Percentiles rank a stretch among this genome's conserved stretches.
These are phyloP conservation scores for Cordyceps farinosa DNA, from an alignment of 2,329 filamentous ascomycete species.

Conservation along the genomic window DNA sequence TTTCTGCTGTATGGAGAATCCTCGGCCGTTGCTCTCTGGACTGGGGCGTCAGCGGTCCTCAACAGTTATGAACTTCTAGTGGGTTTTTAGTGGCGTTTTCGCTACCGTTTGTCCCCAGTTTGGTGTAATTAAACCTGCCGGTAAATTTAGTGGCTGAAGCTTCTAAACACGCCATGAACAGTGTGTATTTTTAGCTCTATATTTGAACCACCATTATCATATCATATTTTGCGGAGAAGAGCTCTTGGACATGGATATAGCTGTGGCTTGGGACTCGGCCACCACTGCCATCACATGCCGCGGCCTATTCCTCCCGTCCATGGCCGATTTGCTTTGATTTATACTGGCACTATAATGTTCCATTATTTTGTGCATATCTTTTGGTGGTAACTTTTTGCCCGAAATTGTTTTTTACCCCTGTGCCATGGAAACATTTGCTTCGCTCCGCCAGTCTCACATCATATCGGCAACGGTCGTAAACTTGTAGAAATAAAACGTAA, in stretches of 20 bases:
- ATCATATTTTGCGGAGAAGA: background rate
- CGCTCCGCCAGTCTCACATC: background rate
- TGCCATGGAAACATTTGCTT: background rate
- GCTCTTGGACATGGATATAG: background rate
- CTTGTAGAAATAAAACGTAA: background rate
- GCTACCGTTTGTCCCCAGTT: too few species aligned
- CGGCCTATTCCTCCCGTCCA: too few species aligned
- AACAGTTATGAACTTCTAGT: background rate
- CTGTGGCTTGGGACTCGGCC: background rate
- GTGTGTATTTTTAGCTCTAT: background rate
- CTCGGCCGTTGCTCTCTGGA: background rate
- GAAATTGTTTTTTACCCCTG: background rate
- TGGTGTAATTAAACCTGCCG: background rate
- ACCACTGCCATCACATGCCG: too few species aligned
- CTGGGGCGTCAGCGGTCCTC: too few species aligned
- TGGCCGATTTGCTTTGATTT: too few species aligned
- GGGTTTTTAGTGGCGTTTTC: background rate
- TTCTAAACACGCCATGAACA: background rate
- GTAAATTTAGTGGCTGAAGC: background rate
- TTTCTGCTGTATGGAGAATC: background rate
- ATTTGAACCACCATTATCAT: background rate
- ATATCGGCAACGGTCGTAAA: background rate
- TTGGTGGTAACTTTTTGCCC: background rate
- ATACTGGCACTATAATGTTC: too few species aligned
- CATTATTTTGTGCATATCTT: background rate